Base-by-base conservation (phyloP, 2,329 filamentous ascomycete genomes). In the Alternaria tenuissima region DNA sequence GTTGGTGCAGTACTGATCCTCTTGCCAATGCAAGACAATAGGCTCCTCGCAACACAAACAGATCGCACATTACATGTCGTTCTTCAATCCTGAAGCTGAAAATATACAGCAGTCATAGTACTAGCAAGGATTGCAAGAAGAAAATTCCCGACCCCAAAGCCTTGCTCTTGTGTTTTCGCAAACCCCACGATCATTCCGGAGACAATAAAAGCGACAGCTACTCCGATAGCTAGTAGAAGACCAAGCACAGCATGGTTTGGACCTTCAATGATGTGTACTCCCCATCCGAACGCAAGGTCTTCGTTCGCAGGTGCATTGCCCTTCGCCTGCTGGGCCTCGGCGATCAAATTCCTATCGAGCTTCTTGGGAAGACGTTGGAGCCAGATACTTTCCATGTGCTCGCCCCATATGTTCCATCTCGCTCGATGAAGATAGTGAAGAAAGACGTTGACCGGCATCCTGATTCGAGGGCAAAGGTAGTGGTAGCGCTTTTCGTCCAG, bases 401-500 rank as follows among this genome's bases (percentile, higher is more conserved):
- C 34, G 3, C 34, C 34, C 34, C 34, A 36, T 36, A 36, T 36
- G 12, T 36, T 36, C 34, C 34, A 63, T 41, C 48, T 56, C 41
- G 60, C 60, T n/a, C 57, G 57, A 34, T 61, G 44, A 8, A 63
- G 38, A 43, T 60, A 63, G 22, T 63, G 60, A n/a, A 60, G 52
- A 38, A 63, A 63, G 14, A 61, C 47, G 26, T 63, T 63, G n/a
- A 30, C 57, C 22, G 57, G 60, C 60, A 63, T 63, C 20, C 43
- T 20, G 9, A 54, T 44, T 43, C 48, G 46, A 16, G 57, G 57
- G 48, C 42, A 44, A 26, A 60, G n/a, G 38, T 60, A 63, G 26
- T 60, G 52, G 32, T 61, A 63, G 11, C 60, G 57, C 32, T 53
- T 56, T 11, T 53, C 22, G n/a, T 63, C 57, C n/a, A 63, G 42